phyloP scores from a whole-genome alignment of 495 filamentous ascomycete species.

The Staphylotrichum longicolle region DNA sequence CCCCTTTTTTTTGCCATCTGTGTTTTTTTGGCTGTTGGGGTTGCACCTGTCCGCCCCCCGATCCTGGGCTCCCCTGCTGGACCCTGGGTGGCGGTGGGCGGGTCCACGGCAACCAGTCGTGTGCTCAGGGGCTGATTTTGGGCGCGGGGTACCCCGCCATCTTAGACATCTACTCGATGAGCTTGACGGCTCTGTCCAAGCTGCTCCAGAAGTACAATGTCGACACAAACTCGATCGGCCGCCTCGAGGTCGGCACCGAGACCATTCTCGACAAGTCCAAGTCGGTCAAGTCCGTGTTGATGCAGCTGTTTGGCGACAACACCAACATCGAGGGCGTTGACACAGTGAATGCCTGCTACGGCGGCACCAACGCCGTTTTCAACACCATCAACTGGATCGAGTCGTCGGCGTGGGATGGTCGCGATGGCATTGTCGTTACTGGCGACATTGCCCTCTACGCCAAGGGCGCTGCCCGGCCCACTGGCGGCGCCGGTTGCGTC shows the following conservation, averaged over 20 bases:
- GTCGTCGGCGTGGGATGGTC: slow-evolving; percentile 96
- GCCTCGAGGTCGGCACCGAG: slow-evolving; percentile 97
- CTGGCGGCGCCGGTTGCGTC: slow-evolving; percentile 91
- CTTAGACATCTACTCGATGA: slow-evolving; percentile 95
- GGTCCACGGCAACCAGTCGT: slow-evolving; percentile 16
- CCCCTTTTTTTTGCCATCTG: slow-evolving; percentile 8
- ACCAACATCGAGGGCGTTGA: slow-evolving; percentile 96
- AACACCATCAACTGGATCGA: slow-evolving; percentile 98
- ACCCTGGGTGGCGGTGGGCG: slow-evolving; percentile 12
- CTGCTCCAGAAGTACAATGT: slow-evolving; percentile 92
- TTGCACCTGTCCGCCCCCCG: slow-evolving; percentile 4
- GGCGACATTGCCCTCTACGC: slow-evolving; percentile 98
- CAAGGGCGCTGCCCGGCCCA: slow-evolving; percentile 92
- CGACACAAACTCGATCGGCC: slow-evolving; percentile 84
- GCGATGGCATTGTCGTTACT: slow-evolving; percentile 87
- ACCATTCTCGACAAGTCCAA: slow-evolving; percentile 99
- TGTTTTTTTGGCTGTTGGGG: background rate
- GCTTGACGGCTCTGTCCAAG: slow-evolving; percentile 83
- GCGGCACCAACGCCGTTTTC: slow-evolving; percentile 96
- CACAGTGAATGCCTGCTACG: slow-evolving; percentile 97
- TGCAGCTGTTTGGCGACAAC: slow-evolving; percentile 89
- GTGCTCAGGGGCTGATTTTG: slow-evolving; percentile 29
- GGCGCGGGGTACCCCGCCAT: slow-evolving; percentile 25
- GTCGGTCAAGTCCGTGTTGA: slow-evolving; percentile 98
- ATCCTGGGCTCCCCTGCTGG: slow-evolving; percentile 1